These are phyloP conservation scores for Dalbergia cultrata DNA, from an alignment of 306 rosid genomes.

Conservation along the genomic window DNA sequence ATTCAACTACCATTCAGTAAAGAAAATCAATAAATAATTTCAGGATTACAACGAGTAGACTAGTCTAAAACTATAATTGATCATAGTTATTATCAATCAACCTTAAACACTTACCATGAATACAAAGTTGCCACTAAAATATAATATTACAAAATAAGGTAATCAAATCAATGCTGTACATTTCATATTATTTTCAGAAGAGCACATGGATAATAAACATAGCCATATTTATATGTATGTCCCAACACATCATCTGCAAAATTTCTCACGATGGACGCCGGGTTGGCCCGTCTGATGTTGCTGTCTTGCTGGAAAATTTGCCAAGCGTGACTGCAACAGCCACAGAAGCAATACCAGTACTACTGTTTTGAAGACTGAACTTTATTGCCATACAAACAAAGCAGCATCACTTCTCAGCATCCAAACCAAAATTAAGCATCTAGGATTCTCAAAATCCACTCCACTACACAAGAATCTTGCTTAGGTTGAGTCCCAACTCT, in stretches of 20 bases:
- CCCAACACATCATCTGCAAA: background rate
- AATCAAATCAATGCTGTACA: background rate
- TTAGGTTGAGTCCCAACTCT: background rate
- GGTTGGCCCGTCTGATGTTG: background rate
- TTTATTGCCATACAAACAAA: background rate
- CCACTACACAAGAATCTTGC: background rate
- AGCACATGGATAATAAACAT: background rate
- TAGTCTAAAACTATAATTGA: no score
- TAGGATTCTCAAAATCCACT: background rate
- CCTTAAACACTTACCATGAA: background rate
- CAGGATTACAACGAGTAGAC: no score
- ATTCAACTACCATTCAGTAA: no score
- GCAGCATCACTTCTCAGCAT: background rate
- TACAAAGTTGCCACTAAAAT: background rate
- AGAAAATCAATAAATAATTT: no score
- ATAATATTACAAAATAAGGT: background rate
- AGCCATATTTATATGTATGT: background rate
- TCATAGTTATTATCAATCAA: background rate
- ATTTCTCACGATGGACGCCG: background rate
- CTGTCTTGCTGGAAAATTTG: background rate
- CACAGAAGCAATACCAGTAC: background rate
- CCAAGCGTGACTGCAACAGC: background rate
- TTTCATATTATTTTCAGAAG: background rate
- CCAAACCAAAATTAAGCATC: background rate
- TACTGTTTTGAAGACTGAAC: no score